Evolutionary conservation across 768 basidiomycete species (phyloP).

Genomic region (Tricholoma sp.): DNA sequence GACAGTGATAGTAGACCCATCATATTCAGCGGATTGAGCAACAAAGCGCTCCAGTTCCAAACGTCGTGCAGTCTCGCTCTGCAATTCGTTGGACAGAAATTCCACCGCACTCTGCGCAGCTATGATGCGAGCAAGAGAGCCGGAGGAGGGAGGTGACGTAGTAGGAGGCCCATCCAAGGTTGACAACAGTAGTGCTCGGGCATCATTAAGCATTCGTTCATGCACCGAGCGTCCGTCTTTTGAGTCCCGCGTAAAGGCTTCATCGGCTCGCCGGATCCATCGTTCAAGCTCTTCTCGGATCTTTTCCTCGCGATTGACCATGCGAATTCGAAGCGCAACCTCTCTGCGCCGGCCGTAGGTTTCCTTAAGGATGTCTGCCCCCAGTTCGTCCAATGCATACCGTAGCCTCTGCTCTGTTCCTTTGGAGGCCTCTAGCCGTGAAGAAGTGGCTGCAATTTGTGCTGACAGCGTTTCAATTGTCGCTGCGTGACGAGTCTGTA

Average conservation of each 20-base stretch:
- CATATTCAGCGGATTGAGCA: conserved; percentile 1
- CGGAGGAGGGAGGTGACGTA: conserved; percentile 22
- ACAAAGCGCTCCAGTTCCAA: conserved; percentile 36
- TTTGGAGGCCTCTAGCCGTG: conserved; percentile 39
- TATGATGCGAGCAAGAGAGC: conserved; percentile 47
- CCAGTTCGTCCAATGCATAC: conserved; percentile 60
- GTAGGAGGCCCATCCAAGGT: conserved; percentile 18
- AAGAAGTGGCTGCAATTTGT: conserved; percentile 41
- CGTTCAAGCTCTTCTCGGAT: conserved; percentile 48
- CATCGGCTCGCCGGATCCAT: conserved; percentile 51
- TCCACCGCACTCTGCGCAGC: conserved; percentile 46
- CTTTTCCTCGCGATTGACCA: conserved; percentile 62
- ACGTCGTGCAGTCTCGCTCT: conserved; percentile 47
- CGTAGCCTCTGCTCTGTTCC: conserved; percentile 46
- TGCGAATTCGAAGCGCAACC: conserved; percentile 54
- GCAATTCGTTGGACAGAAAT: conserved; percentile 52
- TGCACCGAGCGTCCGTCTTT: conserved; percentile 11
- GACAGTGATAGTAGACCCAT: background rate
- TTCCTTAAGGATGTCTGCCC: conserved; percentile 67
- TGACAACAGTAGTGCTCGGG: conserved; percentile 18
- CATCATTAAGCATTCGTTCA: conserved; percentile 18
- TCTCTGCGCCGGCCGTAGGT: conserved; percentile 70
- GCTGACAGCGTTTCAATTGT: conserved; percentile 52
- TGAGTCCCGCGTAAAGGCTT: conserved; percentile 26
- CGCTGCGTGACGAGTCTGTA: conserved; percentile 59